These are phyloP conservation scores for Penicillium longicatenatum DNA, from an alignment of 495 filamentous ascomycete genomes.

Conservation along the genomic window DNA sequence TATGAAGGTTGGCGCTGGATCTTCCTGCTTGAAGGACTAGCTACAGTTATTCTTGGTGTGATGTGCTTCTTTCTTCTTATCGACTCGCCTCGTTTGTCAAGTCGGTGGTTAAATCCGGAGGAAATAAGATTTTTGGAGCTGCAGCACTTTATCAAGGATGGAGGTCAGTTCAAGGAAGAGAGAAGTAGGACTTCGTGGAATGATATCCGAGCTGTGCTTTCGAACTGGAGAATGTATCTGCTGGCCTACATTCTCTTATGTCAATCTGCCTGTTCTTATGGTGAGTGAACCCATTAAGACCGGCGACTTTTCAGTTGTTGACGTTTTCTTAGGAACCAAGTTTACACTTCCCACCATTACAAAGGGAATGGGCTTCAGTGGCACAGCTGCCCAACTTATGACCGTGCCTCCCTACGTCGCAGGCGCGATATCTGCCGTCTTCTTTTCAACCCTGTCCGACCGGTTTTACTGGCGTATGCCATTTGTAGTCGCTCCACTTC, in stretches of 20 bases:
- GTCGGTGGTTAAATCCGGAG: conserved; percentile 23
- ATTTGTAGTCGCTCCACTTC: conserved; percentile 34
- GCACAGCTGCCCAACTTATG: conserved; percentile 34
- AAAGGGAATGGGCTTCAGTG: conserved; percentile 30
- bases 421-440: conserved; percentile 33
- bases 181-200: conserved; percentile 18
- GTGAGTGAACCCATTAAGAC: conserved; percentile 5
- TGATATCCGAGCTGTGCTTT: conserved; percentile 24
- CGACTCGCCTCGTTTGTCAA: conserved; percentile 24
- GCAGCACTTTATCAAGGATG: conserved; percentile 33
- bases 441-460: conserved; percentile 37
- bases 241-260: conserved; percentile 31
- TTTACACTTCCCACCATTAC: conserved; percentile 37
- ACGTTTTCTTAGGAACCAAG: conserved; percentile 23
- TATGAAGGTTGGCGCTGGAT: conserved; percentile 74
- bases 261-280: conserved; percentile 31
- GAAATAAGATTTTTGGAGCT: conserved; percentile 34
- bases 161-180: conserved; percentile 28
- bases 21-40: conserved; percentile 63
- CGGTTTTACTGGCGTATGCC: conserved; percentile 41
- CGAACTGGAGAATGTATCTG: conserved; percentile 32
- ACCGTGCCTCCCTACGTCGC: conserved; percentile 37
- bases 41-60: conserved; percentile 57
- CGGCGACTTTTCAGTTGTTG: too few species aligned
- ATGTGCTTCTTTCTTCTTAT: conserved; percentile 54